Evolutionary conservation across 2,329 filamentous ascomycete genomes (phyloP).

Genomic region (Acephala macrosclerotiorum): DNA sequence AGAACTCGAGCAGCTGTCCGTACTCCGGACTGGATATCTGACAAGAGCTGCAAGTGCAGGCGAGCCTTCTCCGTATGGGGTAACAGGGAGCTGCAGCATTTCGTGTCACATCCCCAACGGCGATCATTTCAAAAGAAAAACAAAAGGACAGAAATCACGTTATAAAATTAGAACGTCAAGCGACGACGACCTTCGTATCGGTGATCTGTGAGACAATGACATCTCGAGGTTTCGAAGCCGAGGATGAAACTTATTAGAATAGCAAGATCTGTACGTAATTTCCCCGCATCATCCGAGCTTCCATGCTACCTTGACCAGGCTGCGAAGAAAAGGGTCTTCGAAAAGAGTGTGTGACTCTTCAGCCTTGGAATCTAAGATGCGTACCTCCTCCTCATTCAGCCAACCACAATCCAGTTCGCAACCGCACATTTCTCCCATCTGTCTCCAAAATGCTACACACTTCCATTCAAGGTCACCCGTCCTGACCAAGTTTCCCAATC

Average conservation of each 20-base stretch:
- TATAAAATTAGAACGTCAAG: constrained; percentile 2
- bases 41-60: not conserved
- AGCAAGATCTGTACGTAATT: not conserved
- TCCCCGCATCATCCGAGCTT: constrained; percentile 2
- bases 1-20: not conserved
- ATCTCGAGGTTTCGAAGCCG: constrained; percentile 5
- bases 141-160: not conserved
- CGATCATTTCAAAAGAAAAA: not conserved
- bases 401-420: not conserved
- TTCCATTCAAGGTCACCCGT: not conserved
- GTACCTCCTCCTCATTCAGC: not conserved
- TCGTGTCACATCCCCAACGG: constrained; percentile 1
- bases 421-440: not conserved
- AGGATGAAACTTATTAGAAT: not conserved
- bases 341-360: constrained; percentile 8
- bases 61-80: not conserved
- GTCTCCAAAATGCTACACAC: not conserved
- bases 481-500: not conserved
- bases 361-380: constrained; percentile 8
- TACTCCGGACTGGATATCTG: not conserved
- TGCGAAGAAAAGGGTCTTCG: not conserved
- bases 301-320: not conserved
- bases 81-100: not conserved
- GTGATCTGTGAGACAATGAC: constrained; percentile 8
- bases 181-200: not conserved